Base-by-base conservation (phyloP, 805 yeast genomes). In the Zygosaccharomyces pseudorouxii region DNA sequence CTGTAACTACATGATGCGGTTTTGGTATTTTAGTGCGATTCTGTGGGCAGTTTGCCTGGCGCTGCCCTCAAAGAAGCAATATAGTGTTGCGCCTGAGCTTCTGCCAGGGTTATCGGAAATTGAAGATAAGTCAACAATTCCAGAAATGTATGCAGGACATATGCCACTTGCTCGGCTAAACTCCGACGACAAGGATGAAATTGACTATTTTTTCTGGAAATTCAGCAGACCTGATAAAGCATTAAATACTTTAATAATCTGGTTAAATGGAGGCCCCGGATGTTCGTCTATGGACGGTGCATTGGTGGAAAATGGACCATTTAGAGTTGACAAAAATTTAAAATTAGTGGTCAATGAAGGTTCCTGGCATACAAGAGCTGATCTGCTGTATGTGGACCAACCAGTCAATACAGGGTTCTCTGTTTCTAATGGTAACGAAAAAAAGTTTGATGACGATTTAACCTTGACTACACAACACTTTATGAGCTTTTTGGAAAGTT, bases 211-310 rank as follows among this genome's bases (percentile, higher is more conserved):
- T 60, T 89, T 87, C 63, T 87, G 96, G 96, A 80, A 78, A 59
- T 83, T 82, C 47, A 69, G 28, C 2, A 46, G 46, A 16, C 45
- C 50, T 4, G 67, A 38, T 57, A 55, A 55, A 22, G 49, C 45
- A 7, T 58, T 63, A 5, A 59, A 66, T 12, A 48, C 49, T 7
- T 73, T 86, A 19, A 75, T 85, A 7, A 75, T 93, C 47, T 93
- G 99, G 98, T 74, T 93, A 19, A 93, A 93, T 65, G 99, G 99
- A 35, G 99, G 99, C 0, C 99, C 99, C 0, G 99, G 99, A 0
- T 93, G 99, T 65, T 89, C 97, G 1, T 89, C 97, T 0, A 81
- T 92, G 93, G 99, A 93, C 68, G 99, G 99, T 12, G 96, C 96
- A 0, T 64, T 93, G 54, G 79, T 90, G 80, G 99, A 93, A 65